Conservation (phyloP, 192 early-diverging fungal genomes). For the Backusella tuberculispora region DNA sequence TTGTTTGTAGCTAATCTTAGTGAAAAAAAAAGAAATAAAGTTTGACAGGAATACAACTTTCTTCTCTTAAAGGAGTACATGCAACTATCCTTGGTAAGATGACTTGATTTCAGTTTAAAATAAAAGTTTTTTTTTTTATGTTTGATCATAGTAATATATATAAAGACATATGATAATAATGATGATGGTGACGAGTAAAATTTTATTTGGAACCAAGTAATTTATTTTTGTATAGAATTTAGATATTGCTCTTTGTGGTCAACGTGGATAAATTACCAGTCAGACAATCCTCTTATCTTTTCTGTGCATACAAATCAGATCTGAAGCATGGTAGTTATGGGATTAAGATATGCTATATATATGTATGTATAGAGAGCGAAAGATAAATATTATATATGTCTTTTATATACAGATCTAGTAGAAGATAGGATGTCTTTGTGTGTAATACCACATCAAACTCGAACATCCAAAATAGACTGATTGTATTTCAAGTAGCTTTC, state of each 20-base stretch:
- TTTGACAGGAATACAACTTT: not conserved
- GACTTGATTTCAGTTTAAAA: not conserved
- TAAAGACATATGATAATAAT: too few species aligned
- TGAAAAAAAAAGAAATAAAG: not conserved
- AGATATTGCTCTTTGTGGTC: not conserved
- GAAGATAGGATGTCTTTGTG: too few species aligned
- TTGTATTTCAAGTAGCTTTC: not conserved
- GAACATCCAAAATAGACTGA: not conserved
- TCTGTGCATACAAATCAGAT: not conserved
- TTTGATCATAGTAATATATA: too few species aligned
- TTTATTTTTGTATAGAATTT: constrained; percentile 7
- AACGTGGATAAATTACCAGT: constrained; percentile 6
- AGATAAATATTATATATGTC: too few species aligned
- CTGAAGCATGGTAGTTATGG: not conserved
- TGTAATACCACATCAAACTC: not conserved
- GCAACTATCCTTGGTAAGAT: not conserved
- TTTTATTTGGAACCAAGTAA: not conserved
- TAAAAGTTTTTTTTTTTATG: not conserved
- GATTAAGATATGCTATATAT: not conserved
- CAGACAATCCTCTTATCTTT: not conserved
- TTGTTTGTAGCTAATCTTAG: constrained; percentile 5
- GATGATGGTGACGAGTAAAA: not conserved
- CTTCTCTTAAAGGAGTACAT: constrained; percentile 11
- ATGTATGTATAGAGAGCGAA: too few species aligned
- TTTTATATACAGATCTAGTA: too few species aligned